Base-by-base conservation (phyloP, 169 alveolate species). In the Plasmodium yoelii region DNA sequence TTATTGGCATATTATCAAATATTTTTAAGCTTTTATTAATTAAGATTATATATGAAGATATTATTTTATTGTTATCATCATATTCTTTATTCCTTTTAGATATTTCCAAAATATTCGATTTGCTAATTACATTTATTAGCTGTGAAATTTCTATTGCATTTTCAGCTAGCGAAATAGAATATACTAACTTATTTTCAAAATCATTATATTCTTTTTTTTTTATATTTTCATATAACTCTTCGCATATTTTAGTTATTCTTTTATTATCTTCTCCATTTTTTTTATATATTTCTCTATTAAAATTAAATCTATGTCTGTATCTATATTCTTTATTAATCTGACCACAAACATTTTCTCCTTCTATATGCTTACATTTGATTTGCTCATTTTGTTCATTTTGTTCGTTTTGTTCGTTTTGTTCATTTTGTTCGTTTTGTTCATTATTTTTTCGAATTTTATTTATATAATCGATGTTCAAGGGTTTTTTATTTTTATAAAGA, bases 131-230 rank as follows among this genome's bases (percentile, higher is more conserved):
- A 56, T 77, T 77, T 47, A 77, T 77, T 46, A 77, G 44, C 12
- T 77, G 88, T 1, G 88, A 77, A 5, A 77, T 18, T 34, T 77
- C 88, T 51, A 77, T 77, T 18, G 88, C 28, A 56, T 77, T 77
- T 15, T 55, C 77, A 8, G 88, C 88, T 34, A 64, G 56, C 5
- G 80, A 77, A 28, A 65, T 49, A 15, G 69, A 51, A 63, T 63
- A 77, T 49, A 22, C 28, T 64, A 77, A 68, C 56, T 51, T 65
- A 28, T 51, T 77, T 68, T 77, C 88, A 56, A 51, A 77, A 39
- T 13, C 28, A 24, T 61, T 46, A 34, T 77, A 77, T 77, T 77
- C 64, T 28, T 56, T 69, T 28, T 64, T 63, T 57, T 64, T 77
- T 13, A 65, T 24, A 77, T 51, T 63, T 5, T 77, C 77, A 64